These are phyloP conservation scores for Colletotrichum cuscutae DNA, from an alignment of 2,329 filamentous ascomycete genomes.

Conservation along the genomic window DNA sequence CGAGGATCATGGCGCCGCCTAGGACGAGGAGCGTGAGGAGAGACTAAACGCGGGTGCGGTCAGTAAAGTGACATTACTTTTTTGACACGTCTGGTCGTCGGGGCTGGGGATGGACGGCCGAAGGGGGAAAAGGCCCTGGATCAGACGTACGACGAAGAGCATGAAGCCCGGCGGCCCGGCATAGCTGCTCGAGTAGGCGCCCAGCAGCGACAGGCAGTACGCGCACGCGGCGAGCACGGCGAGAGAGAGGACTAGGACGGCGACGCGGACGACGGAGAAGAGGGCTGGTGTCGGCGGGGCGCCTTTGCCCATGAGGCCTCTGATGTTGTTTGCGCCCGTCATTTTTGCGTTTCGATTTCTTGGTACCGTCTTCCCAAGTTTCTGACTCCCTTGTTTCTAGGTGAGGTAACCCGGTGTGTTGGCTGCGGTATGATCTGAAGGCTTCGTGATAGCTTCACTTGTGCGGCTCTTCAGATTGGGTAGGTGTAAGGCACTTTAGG, in stretches of 20 bases:
- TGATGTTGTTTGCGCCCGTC: slow-evolving; percentile 15
- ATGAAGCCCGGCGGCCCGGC: slow-evolving; percentile 53
- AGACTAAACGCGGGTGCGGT: slow-evolving; percentile 41
- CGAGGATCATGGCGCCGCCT: slow-evolving; percentile 48
- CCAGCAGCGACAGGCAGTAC: slow-evolving; percentile 51
- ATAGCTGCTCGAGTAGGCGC: slow-evolving; percentile 40
- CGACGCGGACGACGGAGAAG: slow-evolving; percentile 50
- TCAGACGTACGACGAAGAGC: slow-evolving; percentile 56
- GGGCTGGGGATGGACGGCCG: too few relatives aligned
- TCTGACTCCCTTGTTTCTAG: too few relatives aligned
- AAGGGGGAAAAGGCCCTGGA: slow-evolving; percentile 9
- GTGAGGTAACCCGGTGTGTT: not conserved
- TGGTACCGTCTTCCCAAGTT: not conserved
- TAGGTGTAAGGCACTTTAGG: not conserved
- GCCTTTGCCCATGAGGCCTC: slow-evolving; percentile 49
- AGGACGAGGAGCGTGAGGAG: slow-evolving; percentile 54
- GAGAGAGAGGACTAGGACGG: slow-evolving; percentile 51
- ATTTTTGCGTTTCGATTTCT: not conserved
- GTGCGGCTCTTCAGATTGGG: not conserved
- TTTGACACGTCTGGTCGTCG: too few relatives aligned
- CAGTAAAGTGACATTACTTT: slow-evolving; percentile 1
- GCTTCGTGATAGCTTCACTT: not conserved
- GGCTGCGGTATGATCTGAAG: fast-evolving
- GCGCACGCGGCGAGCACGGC: slow-evolving; percentile 52
- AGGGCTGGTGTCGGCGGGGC: slow-evolving; percentile 49